Percentiles rank a stretch among this genome's conserved stretches.
These are phyloP conservation scores for Oenanthe sinensis DNA, from an alignment of 129 eudicot species.

Conservation along the genomic window DNA sequence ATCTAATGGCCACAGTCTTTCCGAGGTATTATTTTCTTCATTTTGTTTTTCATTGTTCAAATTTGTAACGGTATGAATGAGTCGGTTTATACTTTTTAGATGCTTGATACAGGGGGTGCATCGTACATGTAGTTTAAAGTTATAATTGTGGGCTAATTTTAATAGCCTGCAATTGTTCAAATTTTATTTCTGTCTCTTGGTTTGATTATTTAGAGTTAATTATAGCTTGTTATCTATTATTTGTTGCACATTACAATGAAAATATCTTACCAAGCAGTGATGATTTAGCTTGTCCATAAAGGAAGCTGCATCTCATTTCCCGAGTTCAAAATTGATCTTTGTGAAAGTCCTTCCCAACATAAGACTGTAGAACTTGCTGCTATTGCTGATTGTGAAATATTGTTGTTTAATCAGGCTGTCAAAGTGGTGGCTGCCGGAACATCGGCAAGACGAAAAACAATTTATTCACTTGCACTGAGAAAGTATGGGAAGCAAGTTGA, in stretches of 20 bases:
- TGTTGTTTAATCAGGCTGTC: conserved; percentile 53
- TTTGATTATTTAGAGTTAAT: not conserved
- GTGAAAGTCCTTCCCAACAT: not conserved
- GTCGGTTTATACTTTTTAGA: not conserved
- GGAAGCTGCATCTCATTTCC: not conserved
- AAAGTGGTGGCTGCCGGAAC: conserved; percentile 82
- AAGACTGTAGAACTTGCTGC: not conserved
- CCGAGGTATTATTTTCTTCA: conserved; percentile 38
- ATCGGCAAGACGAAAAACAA: conserved; percentile 50
- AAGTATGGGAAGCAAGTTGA: conserved; percentile 60
- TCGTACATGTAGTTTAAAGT: not conserved
- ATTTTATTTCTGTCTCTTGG: not conserved
- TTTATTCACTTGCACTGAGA: conserved; percentile 75
- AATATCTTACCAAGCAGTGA: not conserved
- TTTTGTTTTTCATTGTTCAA: not conserved
- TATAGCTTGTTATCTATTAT: not conserved
- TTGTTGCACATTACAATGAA: not conserved
- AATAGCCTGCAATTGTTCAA: not conserved
- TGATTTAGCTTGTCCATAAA: not conserved
- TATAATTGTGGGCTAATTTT: not conserved
- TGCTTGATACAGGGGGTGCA: not conserved
- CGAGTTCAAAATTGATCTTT: not conserved
- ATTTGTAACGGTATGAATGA: not conserved
- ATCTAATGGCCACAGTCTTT: conserved; percentile 74
- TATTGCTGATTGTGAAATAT: not conserved